Base-by-base conservation (phyloP, 805 yeast species). In the Yamadazyma philogaea region DNA sequence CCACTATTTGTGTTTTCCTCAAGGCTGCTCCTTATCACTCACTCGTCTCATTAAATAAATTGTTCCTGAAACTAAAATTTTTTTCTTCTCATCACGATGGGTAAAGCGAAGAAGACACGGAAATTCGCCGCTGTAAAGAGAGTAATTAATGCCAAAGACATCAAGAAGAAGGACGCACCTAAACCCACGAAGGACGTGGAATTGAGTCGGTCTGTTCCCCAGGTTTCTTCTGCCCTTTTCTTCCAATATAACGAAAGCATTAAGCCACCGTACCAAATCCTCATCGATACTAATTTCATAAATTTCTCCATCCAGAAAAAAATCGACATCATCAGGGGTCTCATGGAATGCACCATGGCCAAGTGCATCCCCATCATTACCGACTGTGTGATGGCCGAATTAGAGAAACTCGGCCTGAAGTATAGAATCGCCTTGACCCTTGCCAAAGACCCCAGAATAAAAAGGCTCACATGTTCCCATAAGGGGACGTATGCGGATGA, bases 401-500 rank as follows among this genome's bases (percentile, higher is more conserved):
- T 93, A 63, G 99, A 93, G 57, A 93, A 93, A 61, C 72, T 93
- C 45, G 99, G 99, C 0, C 96, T 96, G 21, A 87, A 84, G 60
- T 93, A 86, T 64, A 77, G 98, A 59, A 93, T 93, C 50, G 99
- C 99, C 0, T 73, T 93, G 51, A 81, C 84, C 45, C 70, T 93
- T 57, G 99, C 99, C 17, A 84, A 87, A 52, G 99, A 93, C 60
- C 96, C 97, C 33, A 74, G 98, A 55, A 84, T 93, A 28, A 77
- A 87, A 53, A 75, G 97, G 47, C 72, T 93, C 37, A 87, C 82
- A 33, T 93, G 99, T 58, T 73, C 91, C 8, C 99, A 93, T 59
- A 86, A 84, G 54, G 99, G 99, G 22, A 91, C 96, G 0, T 93
- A 93, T 71, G 99, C 99, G 21, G 99, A 93, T 79, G 99, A 93